Evolutionary conservation across 306 rosid species (phyloP), one percentile per base, ranked within the genome.

Genomic region (Trifolium fragiferum): DNA sequence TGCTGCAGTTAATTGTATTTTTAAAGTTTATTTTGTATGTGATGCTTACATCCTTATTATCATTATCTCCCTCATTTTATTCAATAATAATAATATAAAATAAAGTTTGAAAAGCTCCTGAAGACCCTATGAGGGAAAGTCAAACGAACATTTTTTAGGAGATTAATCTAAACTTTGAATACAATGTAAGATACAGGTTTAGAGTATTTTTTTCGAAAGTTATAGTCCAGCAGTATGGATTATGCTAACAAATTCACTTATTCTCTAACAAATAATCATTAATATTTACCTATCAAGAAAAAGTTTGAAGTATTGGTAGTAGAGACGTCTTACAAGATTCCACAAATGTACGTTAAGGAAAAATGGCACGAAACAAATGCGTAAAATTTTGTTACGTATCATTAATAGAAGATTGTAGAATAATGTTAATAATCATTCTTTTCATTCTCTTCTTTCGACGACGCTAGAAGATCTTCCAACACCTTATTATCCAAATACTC

Each of bases 391-490:
- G 19, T 16, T 8, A n/a, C 16, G 55, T 50, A 11, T 25, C 16
- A 35, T 13, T 23, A 2, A 38, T 23, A 27, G 11, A 58, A 58
- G 10, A 58, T 1, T 58, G 27, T 5, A 55, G 13, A 55, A 10
- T 12, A 55, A 57, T 21, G 15, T 23, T 19, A 64, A 6, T 72
- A 20, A 54, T 66, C 3, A 12, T 10, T 71, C 10, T 33, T 57
- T 44, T 49, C 44, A 70, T 8, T 66, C 38, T 72, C 79, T 51
- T 77, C 43, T 7, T 14, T 58, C 3, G 68, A 30, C 5, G 27
- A 25, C 5, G n/a, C 70, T 73, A 82, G 85, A 73, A 82, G 82
- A 0, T 82, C 85, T 54, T 77, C 85, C 85, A 82, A 78, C 10
- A 82, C 82, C 50, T 82, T 73, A 25, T 82, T 8, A 67, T 82